Conservation (phyloP, 2,329 filamentous ascomycete species). For the Rutstroemia sydowiana region DNA sequence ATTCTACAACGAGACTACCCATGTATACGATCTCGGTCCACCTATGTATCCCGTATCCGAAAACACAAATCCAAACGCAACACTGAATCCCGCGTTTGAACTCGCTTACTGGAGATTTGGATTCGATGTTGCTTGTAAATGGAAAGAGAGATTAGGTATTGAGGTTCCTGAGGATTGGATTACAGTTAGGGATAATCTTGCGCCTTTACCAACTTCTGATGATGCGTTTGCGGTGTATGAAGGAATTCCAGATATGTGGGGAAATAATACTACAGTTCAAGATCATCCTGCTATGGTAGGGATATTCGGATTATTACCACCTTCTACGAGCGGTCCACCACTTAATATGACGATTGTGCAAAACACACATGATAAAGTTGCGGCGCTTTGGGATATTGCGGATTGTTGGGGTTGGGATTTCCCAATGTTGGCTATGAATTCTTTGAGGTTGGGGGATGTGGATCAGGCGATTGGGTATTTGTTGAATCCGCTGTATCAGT, state of each 20-base stretch:
- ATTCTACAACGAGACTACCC: constrained; percentile 44
- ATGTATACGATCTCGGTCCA: constrained; percentile 45
- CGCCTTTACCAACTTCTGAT: constrained; percentile 43
- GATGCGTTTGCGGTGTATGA: constrained; percentile 49
- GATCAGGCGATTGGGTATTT: constrained; percentile 36
- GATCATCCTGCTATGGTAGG: constrained; percentile 40
- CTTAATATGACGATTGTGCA: constrained; percentile 33
- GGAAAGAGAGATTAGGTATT: constrained; percentile 43
- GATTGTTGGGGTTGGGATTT: constrained; percentile 41
- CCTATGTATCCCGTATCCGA: constrained; percentile 47
- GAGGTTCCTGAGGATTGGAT: constrained; percentile 39
- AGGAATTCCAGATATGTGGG: constrained; percentile 40
- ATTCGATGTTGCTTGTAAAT: constrained; percentile 44
- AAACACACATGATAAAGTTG: constrained; percentile 35
- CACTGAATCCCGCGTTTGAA: constrained; percentile 53
- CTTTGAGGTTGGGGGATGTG: constrained; percentile 35
- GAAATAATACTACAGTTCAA: constrained; percentile 15
- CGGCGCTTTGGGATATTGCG: constrained; percentile 35
- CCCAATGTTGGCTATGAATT: constrained; percentile 40
- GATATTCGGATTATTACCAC: constrained; percentile 38
- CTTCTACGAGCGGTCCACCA: constrained; percentile 25
- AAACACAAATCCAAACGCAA: constrained; percentile 50
- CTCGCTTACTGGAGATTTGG: constrained; percentile 55
- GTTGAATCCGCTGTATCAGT: constrained; percentile 42
- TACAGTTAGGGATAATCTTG: constrained; percentile 43